Evolutionary conservation across 1,139 yeast genomes (phyloP), one percentile per base, ranked within the genome.

Genomic region (Protomyces inouyei): DNA sequence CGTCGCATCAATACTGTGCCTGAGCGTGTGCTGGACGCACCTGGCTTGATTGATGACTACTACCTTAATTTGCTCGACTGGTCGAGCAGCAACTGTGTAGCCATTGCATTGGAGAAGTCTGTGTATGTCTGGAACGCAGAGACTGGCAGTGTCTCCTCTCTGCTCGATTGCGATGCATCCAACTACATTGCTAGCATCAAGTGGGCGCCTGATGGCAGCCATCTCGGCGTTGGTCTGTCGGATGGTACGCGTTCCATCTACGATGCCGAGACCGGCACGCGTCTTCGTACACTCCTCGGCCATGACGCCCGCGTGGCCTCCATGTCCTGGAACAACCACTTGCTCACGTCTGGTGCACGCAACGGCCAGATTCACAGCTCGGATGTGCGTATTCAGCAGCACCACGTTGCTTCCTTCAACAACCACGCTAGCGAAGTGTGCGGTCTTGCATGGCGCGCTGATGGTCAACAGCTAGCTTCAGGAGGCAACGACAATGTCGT

Each of bases 51-150:
- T 45, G 97, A 93, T 74, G 98, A 93, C 76, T 95, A 91, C 75
- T 93, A 93, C 74, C 80, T 92, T 65, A 92, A 91, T 74, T 78
- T 93, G 63, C 77, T 93, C 66, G 85, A 93, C 67, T 93, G 98
- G 98, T 91, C 97, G 2, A 79, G 79, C 71, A 84, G 85, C 43
- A 91, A 93, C 74, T 79, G 87, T 65, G 80, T 95, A 54, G 98
- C 97, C 0, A 88, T 95, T 72, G 98, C 97, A 1, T 79, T 95
- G 65, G 96, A 87, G 65, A 85, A 84, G 68, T 82, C 87, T 1
- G 89, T 93, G 9, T 93, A 93, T 73, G 85, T 91, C 38, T 93
- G 98, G 98, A 88, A 92, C 75, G 98, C 97, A 0, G 80, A 83
- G 18, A 81, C 88, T 0, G 97, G 97, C 0, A 79, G 85, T 3